phyloP scores from a whole-genome alignment of 2,329 filamentous ascomycete genomes.

The Aspergillus sp. region DNA sequence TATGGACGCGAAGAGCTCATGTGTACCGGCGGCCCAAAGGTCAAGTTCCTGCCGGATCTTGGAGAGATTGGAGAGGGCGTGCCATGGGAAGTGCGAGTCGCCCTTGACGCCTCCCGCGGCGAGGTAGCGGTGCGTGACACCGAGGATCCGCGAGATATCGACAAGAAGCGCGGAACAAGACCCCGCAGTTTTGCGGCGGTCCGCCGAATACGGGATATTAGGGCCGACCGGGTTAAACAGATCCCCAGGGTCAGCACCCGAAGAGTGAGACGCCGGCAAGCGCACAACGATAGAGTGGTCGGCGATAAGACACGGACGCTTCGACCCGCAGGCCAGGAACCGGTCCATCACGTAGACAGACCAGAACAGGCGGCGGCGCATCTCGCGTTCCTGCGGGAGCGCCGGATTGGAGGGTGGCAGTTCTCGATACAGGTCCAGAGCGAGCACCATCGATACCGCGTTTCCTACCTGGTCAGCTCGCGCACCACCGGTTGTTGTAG shows the following conservation, averaged over 20 bases:
- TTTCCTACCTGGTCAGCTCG: constrained; percentile 52
- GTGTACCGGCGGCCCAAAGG: constrained; percentile 78
- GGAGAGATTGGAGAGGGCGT: constrained; percentile 78
- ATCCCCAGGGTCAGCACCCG: constrained; percentile 67
- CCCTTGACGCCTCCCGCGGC: constrained; percentile 84
- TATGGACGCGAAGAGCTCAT: constrained; percentile 74
- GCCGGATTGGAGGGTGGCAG: constrained; percentile 62
- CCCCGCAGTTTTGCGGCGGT: constrained; percentile 70
- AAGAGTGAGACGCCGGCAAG: constrained; percentile 65
- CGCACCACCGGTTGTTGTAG: neutral
- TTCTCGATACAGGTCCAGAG: constrained; percentile 78
- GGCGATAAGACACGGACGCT: constrained; percentile 74
- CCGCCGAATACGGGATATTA: constrained; percentile 72
- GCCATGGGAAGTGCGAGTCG: constrained; percentile 89
- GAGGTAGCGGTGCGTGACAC: constrained; percentile 79
- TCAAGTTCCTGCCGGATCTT: constrained; percentile 84
- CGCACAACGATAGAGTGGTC: constrained; percentile 75
- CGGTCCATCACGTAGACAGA: constrained; percentile 83
- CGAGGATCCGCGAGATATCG: constrained; percentile 78
- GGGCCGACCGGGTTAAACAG: constrained; percentile 77
- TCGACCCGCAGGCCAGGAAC: constrained; percentile 79
- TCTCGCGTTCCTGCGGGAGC: constrained; percentile 70
- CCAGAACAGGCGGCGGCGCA: constrained; percentile 81
- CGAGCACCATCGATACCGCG: constrained; percentile 79
- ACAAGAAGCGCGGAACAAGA: constrained; percentile 80